phyloP scores from a whole-genome alignment of 805 yeast genomes.

The Yamadazyma philogaea region DNA sequence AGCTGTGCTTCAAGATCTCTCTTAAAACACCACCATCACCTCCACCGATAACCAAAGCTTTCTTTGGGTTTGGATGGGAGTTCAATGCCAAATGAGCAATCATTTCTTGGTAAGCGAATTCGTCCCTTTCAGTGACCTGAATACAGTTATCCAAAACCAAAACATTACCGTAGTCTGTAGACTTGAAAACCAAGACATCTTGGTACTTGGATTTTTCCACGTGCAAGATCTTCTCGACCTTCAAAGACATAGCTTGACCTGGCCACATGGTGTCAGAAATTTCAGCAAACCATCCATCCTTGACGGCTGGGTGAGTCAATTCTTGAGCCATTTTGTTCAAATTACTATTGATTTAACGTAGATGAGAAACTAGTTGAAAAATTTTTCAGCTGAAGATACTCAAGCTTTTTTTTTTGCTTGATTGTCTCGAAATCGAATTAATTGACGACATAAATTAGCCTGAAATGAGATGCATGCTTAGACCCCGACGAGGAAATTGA shows the following conservation, averaged over 20 bases:
- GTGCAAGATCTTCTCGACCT: conserved; percentile 82
- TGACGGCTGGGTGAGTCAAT: conserved; percentile 54
- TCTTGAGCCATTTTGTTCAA: conserved; percentile 23
- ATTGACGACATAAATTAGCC: too few species aligned
- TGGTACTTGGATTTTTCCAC: conserved; percentile 86
- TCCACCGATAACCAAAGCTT: conserved; percentile 93
- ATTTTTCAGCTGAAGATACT: too few species aligned
- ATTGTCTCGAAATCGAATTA: too few species aligned
- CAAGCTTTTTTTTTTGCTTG: too few species aligned
- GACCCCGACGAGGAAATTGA: too few species aligned
- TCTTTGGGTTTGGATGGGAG: conserved; percentile 93
- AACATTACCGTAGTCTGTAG: conserved; percentile 92
- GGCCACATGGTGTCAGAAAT: conserved; percentile 97
- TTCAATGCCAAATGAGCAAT: conserved; percentile 89
- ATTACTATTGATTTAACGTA: background rate
- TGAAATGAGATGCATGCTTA: too few species aligned
- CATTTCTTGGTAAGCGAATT: conserved; percentile 98
- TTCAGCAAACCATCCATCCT: conserved; percentile 97
- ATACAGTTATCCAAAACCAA: conserved; percentile 91
- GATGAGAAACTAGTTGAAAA: background rate
- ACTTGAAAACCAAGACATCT: conserved; percentile 89
- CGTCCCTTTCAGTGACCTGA: conserved; percentile 96
- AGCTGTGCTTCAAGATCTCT: conserved; percentile 85
- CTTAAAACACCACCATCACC: conserved; percentile 99
- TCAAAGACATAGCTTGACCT: conserved; percentile 93